A percentile compares a stretch with the other conserved stretches of the same genome.
Conservation (phyloP, 2,329 filamentous ascomycete species). For the Knoxdaviesia capensis region DNA sequence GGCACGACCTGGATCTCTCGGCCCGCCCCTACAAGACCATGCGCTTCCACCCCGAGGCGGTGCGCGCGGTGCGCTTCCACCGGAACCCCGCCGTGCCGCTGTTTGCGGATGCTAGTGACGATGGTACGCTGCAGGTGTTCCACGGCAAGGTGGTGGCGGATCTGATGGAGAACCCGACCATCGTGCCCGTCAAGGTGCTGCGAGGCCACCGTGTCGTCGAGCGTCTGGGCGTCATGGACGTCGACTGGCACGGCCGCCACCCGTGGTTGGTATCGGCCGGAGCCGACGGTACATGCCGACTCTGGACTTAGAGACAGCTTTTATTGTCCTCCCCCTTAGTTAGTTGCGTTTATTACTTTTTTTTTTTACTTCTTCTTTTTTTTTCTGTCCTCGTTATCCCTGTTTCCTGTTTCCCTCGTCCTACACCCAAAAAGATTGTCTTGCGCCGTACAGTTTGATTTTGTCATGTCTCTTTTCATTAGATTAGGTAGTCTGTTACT, state of each 20-base stretch:
- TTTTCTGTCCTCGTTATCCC: neutral
- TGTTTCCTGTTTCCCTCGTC: neutral
- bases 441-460: slow-evolving; percentile 1
- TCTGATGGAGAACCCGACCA: slow-evolving; percentile 87
- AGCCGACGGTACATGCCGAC: slow-evolving; percentile 75
- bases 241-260: slow-evolving; percentile 90
- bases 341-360: slow-evolving; percentile 1
- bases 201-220: slow-evolving; percentile 74
- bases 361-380: neutral
- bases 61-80: slow-evolving; percentile 77
- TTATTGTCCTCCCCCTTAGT: slow-evolving; percentile 2
- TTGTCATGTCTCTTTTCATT: slow-evolving; percentile 2
- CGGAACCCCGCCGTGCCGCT: slow-evolving; percentile 55
- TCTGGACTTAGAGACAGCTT: slow-evolving; percentile 47
- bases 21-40: slow-evolving; percentile 88
- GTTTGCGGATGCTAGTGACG: slow-evolving; percentile 88
- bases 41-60: slow-evolving; percentile 82
- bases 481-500: too few species aligned
- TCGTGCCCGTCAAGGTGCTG: slow-evolving; percentile 88
- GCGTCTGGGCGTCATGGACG: slow-evolving; percentile 74
- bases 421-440: too few species aligned
- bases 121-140: slow-evolving; percentile 88
- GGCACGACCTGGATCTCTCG: slow-evolving; percentile 92
- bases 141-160: slow-evolving; percentile 91
- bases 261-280: slow-evolving; percentile 91